These are phyloP conservation scores for Raphanus hybrid DNA, from an alignment of 441 rosid species.

Conservation along the genomic window DNA sequence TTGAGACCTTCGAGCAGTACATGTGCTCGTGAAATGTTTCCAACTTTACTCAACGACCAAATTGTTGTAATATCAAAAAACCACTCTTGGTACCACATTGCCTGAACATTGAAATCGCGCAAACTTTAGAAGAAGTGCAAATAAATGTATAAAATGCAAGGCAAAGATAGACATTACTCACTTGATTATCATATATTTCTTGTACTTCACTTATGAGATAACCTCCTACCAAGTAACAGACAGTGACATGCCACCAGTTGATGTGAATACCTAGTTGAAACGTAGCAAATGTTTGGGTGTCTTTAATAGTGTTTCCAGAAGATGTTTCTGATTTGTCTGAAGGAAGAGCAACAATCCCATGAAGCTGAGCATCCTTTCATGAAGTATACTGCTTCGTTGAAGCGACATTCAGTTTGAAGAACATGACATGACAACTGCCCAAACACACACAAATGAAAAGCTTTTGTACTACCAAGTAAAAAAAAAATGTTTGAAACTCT, in stretches of 20 bases:
- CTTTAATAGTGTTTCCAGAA: neutral
- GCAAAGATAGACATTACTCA: conserved; percentile 23
- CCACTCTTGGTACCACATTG: conserved; percentile 27
- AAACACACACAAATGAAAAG: conserved; percentile 13
- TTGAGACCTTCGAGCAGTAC: conserved; percentile 27
- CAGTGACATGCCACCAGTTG: conserved; percentile 93
- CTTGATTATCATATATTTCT: conserved; percentile 61
- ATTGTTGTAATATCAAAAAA: conserved; percentile 29
- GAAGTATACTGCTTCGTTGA: conserved; percentile 77
- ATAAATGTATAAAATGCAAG: neutral
- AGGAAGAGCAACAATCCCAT: conserved; percentile 69
- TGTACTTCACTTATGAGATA: conserved; percentile 53
- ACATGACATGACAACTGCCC: conserved; percentile 84
- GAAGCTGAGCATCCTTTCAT: conserved; percentile 77
- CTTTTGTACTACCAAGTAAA: neutral
- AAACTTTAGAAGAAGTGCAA: neutral
- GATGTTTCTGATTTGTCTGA: neutral
- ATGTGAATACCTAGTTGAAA: conserved; percentile 65
- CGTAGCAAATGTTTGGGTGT: neutral
- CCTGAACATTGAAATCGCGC: conserved; percentile 6
- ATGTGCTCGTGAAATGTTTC: conserved; percentile 16
- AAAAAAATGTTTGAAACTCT: conserved; percentile 42
- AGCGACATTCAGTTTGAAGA: conserved; percentile 69
- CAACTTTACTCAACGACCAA: conserved; percentile 29
- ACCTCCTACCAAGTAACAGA: conserved; percentile 89